Percentiles rank a stretch among this genome's conserved stretches.
These are phyloP conservation scores for Gonapodya sp. DNA, from an alignment of 192 early-diverging fungal genomes.

Conservation along the genomic window DNA sequence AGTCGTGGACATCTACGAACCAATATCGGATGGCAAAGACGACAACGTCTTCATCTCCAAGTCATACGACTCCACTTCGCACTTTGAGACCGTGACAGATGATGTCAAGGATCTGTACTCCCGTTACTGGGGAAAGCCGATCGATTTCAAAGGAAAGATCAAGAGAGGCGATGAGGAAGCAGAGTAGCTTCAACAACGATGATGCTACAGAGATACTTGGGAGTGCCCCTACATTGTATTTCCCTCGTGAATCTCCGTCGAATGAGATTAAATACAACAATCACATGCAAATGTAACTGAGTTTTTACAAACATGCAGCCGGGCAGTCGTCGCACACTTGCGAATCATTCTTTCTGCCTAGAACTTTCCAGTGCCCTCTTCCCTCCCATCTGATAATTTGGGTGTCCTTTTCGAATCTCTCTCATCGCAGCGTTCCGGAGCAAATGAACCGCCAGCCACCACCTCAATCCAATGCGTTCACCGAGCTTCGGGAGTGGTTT, in stretches of 20 bases:
- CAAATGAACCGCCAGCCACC: background rate
- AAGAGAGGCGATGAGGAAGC: slow-evolving; percentile 18
- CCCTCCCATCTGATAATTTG: too few relatives aligned
- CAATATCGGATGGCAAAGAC: slow-evolving; percentile 65
- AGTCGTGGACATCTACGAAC: slow-evolving; percentile 78
- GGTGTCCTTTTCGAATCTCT: too few relatives aligned
- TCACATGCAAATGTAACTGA: too few relatives aligned
- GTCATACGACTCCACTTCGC: slow-evolving; percentile 96
- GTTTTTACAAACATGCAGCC: too few relatives aligned
- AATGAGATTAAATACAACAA: too few relatives aligned
- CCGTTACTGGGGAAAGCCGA: slow-evolving; percentile 34
- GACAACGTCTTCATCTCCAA: slow-evolving; percentile 86
- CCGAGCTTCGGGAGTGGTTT: slow-evolving; percentile 42
- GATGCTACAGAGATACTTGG: too few relatives aligned
- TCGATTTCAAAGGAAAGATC: slow-evolving; percentile 16
- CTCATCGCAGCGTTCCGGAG: too few relatives aligned
- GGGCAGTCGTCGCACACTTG: too few relatives aligned
- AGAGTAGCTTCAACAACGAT: background rate
- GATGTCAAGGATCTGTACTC: slow-evolving; percentile 92
- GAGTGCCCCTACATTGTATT: too few relatives aligned
- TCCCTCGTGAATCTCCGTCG: too few relatives aligned
- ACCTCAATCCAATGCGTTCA: slow-evolving; percentile 20
- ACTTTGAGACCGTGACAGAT: slow-evolving; percentile 97
- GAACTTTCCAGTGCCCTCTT: too few relatives aligned
- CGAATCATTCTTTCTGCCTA: too few relatives aligned